Conservation (phyloP, 2,329 filamentous ascomycete genomes). For the Aspergillus ochraceoroseus region DNA sequence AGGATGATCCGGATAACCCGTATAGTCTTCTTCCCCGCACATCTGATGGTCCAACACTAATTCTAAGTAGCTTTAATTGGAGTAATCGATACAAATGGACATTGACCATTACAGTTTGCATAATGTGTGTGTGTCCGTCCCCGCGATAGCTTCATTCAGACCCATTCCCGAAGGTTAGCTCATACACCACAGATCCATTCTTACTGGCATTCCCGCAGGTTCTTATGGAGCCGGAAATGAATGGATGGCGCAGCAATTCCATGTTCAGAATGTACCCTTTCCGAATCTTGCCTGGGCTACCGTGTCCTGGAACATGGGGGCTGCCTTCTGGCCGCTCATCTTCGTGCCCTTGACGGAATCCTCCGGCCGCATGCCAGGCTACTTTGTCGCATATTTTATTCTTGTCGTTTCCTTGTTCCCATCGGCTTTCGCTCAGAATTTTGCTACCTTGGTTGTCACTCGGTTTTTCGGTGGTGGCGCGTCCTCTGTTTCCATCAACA, state of each 20-base stretch:
- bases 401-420: constrained; percentile 43
- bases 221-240: constrained; percentile 37
- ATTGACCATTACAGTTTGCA: constrained; percentile 41
- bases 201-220: constrained; percentile 41
- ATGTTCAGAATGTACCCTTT: constrained; percentile 34
- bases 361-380: constrained; percentile 44
- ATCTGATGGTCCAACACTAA: not conserved
- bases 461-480: constrained; percentile 45
- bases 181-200: constrained; percentile 30
- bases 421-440: constrained; percentile 44
- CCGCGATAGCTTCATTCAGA: not conserved
- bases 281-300: constrained; percentile 36
- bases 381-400: constrained; percentile 41
- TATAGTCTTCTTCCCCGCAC: constrained; percentile 8
- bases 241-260: constrained; percentile 30
- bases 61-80: constrained; percentile 40
- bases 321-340: constrained; percentile 37
- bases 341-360: constrained; percentile 40
- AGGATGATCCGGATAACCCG: constrained; percentile 32
- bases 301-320: constrained; percentile 37
- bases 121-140: constrained; percentile 30
- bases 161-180: not conserved
- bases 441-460: constrained; percentile 44
- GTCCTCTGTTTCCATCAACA: constrained; percentile 43
- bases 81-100: constrained; percentile 40